phyloP scores from a whole-genome alignment of 2,329 filamentous ascomycete genomes.

The Aspergillus bombycis region DNA sequence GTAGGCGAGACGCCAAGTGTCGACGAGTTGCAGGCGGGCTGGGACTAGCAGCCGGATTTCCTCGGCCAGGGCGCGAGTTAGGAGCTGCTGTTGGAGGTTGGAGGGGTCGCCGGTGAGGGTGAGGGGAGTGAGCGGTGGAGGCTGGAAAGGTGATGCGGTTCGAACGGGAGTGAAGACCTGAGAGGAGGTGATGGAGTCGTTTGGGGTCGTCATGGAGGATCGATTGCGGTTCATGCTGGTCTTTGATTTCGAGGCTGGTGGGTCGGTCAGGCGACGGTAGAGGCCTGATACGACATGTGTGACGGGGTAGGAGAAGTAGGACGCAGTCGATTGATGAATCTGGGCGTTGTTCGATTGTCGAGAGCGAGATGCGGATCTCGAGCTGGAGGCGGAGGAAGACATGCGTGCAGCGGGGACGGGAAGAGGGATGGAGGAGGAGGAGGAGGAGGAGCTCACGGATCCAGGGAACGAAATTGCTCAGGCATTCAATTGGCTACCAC shows the following conservation, averaged over 20 bases:
- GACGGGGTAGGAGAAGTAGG: constrained; percentile 56
- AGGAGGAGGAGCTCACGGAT: not conserved
- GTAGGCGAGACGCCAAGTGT: constrained; percentile 85
- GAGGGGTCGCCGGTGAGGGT: constrained; percentile 61
- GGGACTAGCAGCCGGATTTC: constrained; percentile 91
- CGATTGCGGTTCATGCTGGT: constrained; percentile 22
- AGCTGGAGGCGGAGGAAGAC: constrained; percentile 14
- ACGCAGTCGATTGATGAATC: constrained; percentile 41
- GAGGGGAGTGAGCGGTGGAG: constrained; percentile 84
- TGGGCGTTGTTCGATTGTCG: constrained; percentile 22
- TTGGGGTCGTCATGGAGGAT: constrained; percentile 41
- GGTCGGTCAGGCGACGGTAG: constrained; percentile 65
- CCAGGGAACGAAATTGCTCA: not conserved
- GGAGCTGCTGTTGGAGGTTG: constrained; percentile 62
- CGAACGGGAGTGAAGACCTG: constrained; percentile 54
- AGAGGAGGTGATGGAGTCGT: constrained; percentile 45
- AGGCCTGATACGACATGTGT: constrained; percentile 63
- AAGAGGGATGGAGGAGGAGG: not conserved
- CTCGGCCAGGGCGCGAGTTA: constrained; percentile 77
- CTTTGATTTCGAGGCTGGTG: constrained; percentile 27
- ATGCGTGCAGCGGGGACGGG: constrained; percentile 12
- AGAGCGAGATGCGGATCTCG: constrained; percentile 12
- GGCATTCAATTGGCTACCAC: not conserved
- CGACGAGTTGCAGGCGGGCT: constrained; percentile 80
- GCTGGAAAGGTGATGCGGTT: constrained; percentile 77